Evolutionary conservation across 1,284 basidiomycete genomes (phyloP).

Genomic region (Porogramme epimiltina): DNA sequence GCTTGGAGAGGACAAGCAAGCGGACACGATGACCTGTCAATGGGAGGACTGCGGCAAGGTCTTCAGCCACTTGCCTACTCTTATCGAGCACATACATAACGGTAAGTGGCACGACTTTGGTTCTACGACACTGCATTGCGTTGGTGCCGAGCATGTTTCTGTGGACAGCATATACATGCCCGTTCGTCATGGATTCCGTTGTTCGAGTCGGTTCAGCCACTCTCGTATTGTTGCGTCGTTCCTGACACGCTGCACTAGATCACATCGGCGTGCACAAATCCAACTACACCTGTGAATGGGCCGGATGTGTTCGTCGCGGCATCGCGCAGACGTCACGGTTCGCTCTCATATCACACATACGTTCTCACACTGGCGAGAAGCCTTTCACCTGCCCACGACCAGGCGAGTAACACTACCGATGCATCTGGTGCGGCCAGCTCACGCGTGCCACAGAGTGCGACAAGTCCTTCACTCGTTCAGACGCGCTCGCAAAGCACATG

Average conservation of each 20-base stretch:
- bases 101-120: conserved; percentile 47
- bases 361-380: conserved; percentile 92
- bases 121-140: neutral
- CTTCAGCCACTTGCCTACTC: conserved; percentile 68
- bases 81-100: conserved; percentile 80
- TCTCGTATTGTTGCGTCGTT: too few species aligned
- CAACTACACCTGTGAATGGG: conserved; percentile 89
- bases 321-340: conserved; percentile 86
- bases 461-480: conserved; percentile 90
- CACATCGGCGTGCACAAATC: conserved; percentile 88
- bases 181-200: too few species aligned
- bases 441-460: conserved; percentile 72
- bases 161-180: too few species aligned
- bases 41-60: conserved; percentile 79
- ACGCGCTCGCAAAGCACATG: conserved; percentile 91
- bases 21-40: conserved; percentile 53
- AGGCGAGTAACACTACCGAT: conserved; percentile 47
- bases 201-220: too few species aligned
- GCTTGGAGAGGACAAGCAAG: conserved; percentile 19
- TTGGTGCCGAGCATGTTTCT: too few species aligned
- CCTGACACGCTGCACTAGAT: too few species aligned
- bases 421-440: too few species aligned
- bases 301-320: conserved; percentile 76
- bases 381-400: conserved; percentile 84
- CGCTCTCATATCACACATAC: conserved; percentile 84